Percentiles rank a stretch among this genome's conserved stretches.
Evolutionary conservation across 2,329 filamentous ascomycete genomes (phyloP).

Genomic region (Penicillium sp.): DNA sequence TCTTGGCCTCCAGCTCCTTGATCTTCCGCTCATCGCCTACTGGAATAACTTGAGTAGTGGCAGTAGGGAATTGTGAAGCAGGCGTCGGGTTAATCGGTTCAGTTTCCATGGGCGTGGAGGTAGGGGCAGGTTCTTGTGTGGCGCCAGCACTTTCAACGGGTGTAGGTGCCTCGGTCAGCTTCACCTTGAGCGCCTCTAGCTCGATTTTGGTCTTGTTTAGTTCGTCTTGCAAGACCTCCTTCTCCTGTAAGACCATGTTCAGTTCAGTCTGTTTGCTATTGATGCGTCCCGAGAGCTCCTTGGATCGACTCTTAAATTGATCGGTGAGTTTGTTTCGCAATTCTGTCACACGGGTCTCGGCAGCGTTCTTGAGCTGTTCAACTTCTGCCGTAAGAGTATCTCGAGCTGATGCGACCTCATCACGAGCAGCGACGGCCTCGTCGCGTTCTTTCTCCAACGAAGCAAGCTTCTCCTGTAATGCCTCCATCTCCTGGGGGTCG

Average conservation of each 20-base stretch:
- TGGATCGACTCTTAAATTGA: conserved; percentile 59
- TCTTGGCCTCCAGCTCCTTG: conserved; percentile 64
- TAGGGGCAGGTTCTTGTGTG: conserved; percentile 16
- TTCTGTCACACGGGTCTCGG: conserved; percentile 56
- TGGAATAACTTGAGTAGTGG: conserved; percentile 27
- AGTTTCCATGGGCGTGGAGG: conserved; percentile 45
- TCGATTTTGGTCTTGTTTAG: conserved; percentile 66
- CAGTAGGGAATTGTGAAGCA: conserved; percentile 35
- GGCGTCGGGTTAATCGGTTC: conserved; percentile 43
- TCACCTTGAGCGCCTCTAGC: conserved; percentile 52
- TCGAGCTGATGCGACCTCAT: conserved; percentile 64
- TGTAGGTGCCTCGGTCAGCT: conserved; percentile 57
- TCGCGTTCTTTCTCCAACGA: conserved; percentile 68
- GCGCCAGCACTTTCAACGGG: conserved; percentile 31
- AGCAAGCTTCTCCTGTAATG: conserved; percentile 77
- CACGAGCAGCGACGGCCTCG: conserved; percentile 63
- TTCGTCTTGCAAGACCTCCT: conserved; percentile 69
- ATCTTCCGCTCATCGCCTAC: conserved; percentile 59
- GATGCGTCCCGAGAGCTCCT: conserved; percentile 69
- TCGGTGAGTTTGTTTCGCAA: conserved; percentile 51
- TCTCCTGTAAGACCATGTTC: conserved; percentile 61
- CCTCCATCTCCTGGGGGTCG: conserved; percentile 89
- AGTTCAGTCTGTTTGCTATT: conserved; percentile 56
- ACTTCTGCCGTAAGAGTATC: conserved; percentile 54
- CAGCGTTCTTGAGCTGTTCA: conserved; percentile 51